Conservation (phyloP, 202 grass and related monocot genomes). For the Elaeis oleifera region DNA sequence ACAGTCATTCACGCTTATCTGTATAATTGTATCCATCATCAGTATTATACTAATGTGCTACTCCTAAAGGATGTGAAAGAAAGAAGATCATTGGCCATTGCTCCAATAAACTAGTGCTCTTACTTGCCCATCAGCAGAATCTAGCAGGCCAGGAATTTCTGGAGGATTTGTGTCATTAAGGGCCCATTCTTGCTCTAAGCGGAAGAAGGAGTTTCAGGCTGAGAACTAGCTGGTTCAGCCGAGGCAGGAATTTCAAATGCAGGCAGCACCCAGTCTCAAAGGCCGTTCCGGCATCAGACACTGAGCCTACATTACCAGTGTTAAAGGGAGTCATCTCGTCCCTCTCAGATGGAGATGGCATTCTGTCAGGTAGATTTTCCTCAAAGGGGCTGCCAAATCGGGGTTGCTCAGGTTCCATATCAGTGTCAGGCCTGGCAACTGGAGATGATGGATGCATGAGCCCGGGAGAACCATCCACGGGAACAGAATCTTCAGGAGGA, state of each 20-base stretch:
- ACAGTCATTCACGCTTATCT: neutral
- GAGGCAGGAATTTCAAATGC: slow-evolving; percentile 24
- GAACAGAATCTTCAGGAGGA: slow-evolving; percentile 19
- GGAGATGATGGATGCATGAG: slow-evolving; percentile 2
- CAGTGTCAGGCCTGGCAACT: slow-evolving; percentile 1
- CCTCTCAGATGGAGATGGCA: slow-evolving; percentile 29
- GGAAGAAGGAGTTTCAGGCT: slow-evolving; percentile 30
- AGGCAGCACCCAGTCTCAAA: slow-evolving; percentile 23
- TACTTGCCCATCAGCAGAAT: slow-evolving; percentile 31
- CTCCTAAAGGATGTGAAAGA: too few relatives aligned
- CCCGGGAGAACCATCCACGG: neutral
- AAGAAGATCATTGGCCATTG: too few relatives aligned
- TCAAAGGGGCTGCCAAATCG: slow-evolving; percentile 17
- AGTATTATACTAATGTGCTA: too few relatives aligned
- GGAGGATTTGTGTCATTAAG: slow-evolving; percentile 28
- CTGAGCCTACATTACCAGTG: slow-evolving; percentile 26
- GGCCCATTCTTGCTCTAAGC: slow-evolving; percentile 28
- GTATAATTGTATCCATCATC: too few relatives aligned
- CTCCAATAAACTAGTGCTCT: neutral
- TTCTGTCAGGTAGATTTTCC: slow-evolving; percentile 12
- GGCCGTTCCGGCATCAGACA: slow-evolving; percentile 21
- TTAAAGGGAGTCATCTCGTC: slow-evolving; percentile 41
- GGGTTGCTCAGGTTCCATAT: slow-evolving; percentile 33
- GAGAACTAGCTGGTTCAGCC: slow-evolving; percentile 13
- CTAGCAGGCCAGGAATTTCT: slow-evolving; percentile 38